Base-by-base conservation (phyloP, 2,329 filamentous ascomycete genomes). In the Fusarium dimerum region DNA sequence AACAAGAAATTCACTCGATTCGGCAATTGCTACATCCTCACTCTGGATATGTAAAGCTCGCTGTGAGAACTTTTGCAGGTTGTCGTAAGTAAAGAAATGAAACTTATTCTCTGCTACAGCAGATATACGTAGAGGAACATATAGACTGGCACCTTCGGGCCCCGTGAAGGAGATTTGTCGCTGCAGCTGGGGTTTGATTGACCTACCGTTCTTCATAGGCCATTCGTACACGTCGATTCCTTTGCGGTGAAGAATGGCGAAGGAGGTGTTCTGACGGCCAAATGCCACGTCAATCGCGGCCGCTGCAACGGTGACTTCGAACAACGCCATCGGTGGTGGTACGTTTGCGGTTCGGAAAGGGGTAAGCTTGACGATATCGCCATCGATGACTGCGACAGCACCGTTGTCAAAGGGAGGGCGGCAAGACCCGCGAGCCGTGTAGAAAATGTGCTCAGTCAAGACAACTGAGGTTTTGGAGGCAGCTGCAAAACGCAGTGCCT, bases 241-340 rank as follows among this genome's bases (percentile, higher is more conserved):
- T 15, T 74, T 67, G 29, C 81, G 78, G 61, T 92, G 89, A 17
- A 97, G 76, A 9, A 95, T 81, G 4, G 86, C 90, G 66, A 97
- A 79, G 8, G 78, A 77, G 2, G 78, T 79, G 45, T 87, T 86
- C 44, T 80, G 79, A 13, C 77, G 78, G 45, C 84, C 88, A 60
- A 97, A 85, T 0, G 87, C 84, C 47, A 94, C 84, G 72, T 97
- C 92, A 16, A 90, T 74, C 3, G 85, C 80, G 48, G 87, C 85
- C 0, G 79, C 79, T 13, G 82, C 76, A 29, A 88, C 72, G 12
- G 75, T 64, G 16, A 97, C 64, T 51, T 95, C 89, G 60, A 88
- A 88, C 56, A 93, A 79, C 15, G 91, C 85, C 92, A 97, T 97
- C 1, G 94, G 94, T 29, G 94, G 94, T 20, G 94, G 94, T 3